These are phyloP conservation scores for Pseudocercospora musae DNA, from an alignment of 2,329 filamentous ascomycete species.

Conservation along the genomic window DNA sequence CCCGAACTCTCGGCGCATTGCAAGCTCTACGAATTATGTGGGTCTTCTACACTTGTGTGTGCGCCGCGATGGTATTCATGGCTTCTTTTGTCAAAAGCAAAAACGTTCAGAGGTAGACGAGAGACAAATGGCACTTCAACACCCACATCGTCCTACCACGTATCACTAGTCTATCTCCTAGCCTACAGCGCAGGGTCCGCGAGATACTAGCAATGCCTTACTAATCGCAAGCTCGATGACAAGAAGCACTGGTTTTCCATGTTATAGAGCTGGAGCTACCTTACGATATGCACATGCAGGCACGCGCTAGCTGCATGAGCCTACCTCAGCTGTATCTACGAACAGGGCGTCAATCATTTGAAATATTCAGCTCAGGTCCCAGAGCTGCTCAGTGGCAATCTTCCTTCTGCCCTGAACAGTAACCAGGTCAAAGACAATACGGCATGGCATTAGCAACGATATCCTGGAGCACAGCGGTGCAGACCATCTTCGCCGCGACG, in stretches of 20 bases:
- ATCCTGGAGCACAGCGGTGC: neutral
- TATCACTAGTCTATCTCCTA: no score
- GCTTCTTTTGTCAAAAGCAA: slow-evolving; percentile 2
- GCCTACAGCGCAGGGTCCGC: no score
- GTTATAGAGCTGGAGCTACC: no score
- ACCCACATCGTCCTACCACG: no score
- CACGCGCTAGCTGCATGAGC: neutral
- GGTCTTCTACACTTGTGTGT: slow-evolving; percentile 40
- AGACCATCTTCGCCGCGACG: neutral
- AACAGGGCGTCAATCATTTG: neutral
- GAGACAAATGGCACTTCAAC: no score
- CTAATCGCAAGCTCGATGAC: neutral
- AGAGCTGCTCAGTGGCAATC: neutral
- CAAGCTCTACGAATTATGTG: slow-evolving; percentile 50
- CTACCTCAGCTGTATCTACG: neutral
- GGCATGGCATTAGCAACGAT: neutral
- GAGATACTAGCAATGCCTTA: no score
- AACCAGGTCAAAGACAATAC: neutral
- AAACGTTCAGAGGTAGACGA: neutral
- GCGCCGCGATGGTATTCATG: slow-evolving; percentile 7
- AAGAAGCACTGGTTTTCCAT: neutral
- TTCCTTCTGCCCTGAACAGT: no score
- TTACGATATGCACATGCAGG: neutral
- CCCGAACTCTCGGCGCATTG: slow-evolving; percentile 30
- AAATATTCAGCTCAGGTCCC: neutral